phyloP scores from a whole-genome alignment of 2,329 filamentous ascomycete species.

The Ceratocystis cubensis region DNA sequence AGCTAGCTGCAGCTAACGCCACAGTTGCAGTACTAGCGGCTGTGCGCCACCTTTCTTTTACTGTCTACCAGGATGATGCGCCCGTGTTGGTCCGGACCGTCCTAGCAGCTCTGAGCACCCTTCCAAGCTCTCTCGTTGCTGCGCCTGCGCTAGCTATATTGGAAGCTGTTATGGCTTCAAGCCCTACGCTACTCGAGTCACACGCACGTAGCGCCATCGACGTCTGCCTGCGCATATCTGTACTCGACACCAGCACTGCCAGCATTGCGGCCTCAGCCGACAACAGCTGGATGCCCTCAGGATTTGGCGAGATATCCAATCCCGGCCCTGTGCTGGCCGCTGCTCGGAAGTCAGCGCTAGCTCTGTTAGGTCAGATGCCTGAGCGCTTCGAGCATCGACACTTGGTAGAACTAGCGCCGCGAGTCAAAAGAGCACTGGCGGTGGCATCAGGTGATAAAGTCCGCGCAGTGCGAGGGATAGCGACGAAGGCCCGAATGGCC shows the following conservation, averaged over 20 bases:
- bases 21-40: constrained; percentile 38
- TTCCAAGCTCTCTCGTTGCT: constrained; percentile 34
- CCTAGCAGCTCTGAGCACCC: constrained; percentile 35
- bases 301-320: constrained; percentile 1
- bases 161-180: constrained; percentile 35
- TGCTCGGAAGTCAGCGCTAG: constrained; percentile 21
- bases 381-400: constrained; percentile 36
- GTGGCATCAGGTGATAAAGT: constrained; percentile 42
- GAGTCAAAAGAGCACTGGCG: constrained; percentile 37
- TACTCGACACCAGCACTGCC: constrained; percentile 25
- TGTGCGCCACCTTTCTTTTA: constrained; percentile 38
- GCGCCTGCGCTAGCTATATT: constrained; percentile 39
- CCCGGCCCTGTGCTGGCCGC: neutral
- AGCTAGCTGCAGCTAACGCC: constrained; percentile 30
- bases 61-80: constrained; percentile 41
- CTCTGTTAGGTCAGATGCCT: constrained; percentile 38
- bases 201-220: constrained; percentile 40
- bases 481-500: constrained; percentile 36
- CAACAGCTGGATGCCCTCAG: constrained; percentile 27
- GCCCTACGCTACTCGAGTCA: constrained; percentile 35
- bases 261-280: constrained; percentile 23
- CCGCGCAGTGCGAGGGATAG: constrained; percentile 39
- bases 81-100: constrained; percentile 37
- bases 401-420: constrained; percentile 34
- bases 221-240: constrained; percentile 32